Base-by-base conservation (phyloP, 208 protist species). In the Leishmania tarentolae region DNA sequence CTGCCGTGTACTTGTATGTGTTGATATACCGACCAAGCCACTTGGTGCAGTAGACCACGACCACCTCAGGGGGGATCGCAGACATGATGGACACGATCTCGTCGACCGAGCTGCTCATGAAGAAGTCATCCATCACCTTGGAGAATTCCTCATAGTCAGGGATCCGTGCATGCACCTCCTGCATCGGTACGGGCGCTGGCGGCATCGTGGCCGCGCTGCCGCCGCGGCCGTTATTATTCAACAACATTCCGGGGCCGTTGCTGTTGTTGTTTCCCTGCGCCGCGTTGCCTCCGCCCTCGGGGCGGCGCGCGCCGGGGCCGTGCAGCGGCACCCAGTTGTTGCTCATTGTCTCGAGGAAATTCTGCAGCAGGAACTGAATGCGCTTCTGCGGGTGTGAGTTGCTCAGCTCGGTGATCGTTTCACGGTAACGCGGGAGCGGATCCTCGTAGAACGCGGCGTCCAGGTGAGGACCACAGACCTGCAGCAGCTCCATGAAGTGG, bases 401-500 rank as follows among this genome's bases (percentile, higher is more conserved):
- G 79, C 87, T 91, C 42, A 96, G 81, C 50, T 92, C 86, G 40
- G 80, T 80, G 53, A 96, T 61, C 8, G 88, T 90, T 53, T 77
- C 78, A n/a, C 79, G 56, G 80, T 90, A 96, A 57, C 79, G 78
- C 7, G 81, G 85, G 2, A 95, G 75, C 21, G 85, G 78, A 46
- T 94, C 90, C 35, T 77, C 42, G 53, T 89, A 83, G 68, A 90
- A 91, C 31, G 82, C 68, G 21, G 59, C 81, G 74, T 84, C 85
- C 50, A 96, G 81, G 70, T 93, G 66, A 75, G 90, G 88, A 0
- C 92, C 94, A 72, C 89, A 94, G 66, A 88, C 93, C 79, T 88
- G 74, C 78, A 96, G 87, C 47, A 97, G 90, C 76, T 95, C 87
- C 88, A 96, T 94, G 76, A 97, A 97, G 81, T 93, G 88, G 72